A percentile compares a stretch with the other conserved stretches of the same genome.
phyloP scores from a whole-genome alignment of 257 asterid species.

The Prunella vulgaris region DNA sequence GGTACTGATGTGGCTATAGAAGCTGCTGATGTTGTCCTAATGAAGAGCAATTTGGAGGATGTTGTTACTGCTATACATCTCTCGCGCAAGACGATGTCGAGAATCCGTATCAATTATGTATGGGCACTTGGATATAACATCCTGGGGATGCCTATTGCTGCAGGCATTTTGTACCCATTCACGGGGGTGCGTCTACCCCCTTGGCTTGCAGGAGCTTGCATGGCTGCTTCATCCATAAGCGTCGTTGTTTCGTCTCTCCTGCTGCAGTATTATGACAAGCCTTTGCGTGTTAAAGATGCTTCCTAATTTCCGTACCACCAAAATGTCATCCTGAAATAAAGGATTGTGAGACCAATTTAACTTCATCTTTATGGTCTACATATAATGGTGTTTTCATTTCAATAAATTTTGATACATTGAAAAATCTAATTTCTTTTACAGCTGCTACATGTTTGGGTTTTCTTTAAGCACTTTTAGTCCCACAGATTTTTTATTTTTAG shows the following conservation, averaged over 20 bases:
- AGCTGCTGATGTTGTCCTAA: slow-evolving; percentile 89
- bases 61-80: slow-evolving; percentile 85
- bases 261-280: slow-evolving; percentile 76
- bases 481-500: too few species aligned
- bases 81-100: slow-evolving; percentile 77
- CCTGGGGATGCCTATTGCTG: slow-evolving; percentile 90
- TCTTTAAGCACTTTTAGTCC: too few species aligned
- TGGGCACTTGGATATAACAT: slow-evolving; percentile 95
- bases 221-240: slow-evolving; percentile 93
- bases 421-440: too few species aligned
- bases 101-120: slow-evolving; percentile 68
- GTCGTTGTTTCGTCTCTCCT: slow-evolving; percentile 85
- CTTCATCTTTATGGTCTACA: too few species aligned
- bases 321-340: too few species aligned
- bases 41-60: slow-evolving; percentile 83
- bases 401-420: too few species aligned
- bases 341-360: too few species aligned
- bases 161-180: slow-evolving; percentile 75
- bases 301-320: too few species aligned
- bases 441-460: too few species aligned
- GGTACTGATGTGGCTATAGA: slow-evolving; percentile 96
- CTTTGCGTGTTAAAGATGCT: slow-evolving; percentile 30
- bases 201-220: slow-evolving; percentile 98
- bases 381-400: too few species aligned
- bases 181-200: slow-evolving; percentile 85